Conservation (phyloP, 352 stramenopile genomes). For the Phytophthora podocarpi region DNA sequence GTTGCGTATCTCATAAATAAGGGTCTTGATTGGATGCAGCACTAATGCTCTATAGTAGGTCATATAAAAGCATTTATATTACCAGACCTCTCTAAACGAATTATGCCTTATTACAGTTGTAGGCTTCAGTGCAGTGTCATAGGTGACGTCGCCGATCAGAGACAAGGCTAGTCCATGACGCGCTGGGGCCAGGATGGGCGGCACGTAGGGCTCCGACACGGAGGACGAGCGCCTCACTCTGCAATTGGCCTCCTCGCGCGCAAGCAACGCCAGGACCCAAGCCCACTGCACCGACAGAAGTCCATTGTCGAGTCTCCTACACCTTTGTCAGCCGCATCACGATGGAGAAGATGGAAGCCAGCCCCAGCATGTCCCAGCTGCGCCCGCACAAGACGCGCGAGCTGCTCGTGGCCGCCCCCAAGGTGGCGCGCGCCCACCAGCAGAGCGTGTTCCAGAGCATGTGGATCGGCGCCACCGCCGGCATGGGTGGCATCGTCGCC, state of each 20-base stretch:
- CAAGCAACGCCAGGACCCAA: constrained; percentile 9
- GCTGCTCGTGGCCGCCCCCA: constrained; percentile 31
- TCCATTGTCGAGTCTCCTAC: not conserved
- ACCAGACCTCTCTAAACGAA: too few relatives aligned
- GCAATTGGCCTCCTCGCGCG: constrained; percentile 23
- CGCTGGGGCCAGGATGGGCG: constrained; percentile 13
- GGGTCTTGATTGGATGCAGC: constrained; percentile 23
- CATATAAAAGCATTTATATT: too few relatives aligned
- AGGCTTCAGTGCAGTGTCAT: too few relatives aligned
- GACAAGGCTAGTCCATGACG: constrained; percentile 12
- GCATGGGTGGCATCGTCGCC: constrained; percentile 81
- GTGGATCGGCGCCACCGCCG: constrained; percentile 79
- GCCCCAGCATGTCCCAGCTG: constrained; percentile 26
- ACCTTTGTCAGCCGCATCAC: not conserved
- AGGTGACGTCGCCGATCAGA: constrained; percentile 19
- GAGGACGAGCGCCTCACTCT: constrained; percentile 30
- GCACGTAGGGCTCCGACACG: constrained; percentile 4
- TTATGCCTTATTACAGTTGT: not conserved
- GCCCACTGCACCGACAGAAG: not conserved
- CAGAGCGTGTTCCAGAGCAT: constrained; percentile 78
- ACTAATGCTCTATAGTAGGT: not conserved
- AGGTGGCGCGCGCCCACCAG: constrained; percentile 34
- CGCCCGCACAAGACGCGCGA: constrained; percentile 42
- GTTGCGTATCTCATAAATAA: constrained; percentile 24
- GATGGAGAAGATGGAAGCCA: constrained; percentile 44